These are phyloP conservation scores for Citrus sp. DNA, from an alignment of 345 rosid genomes.

Conservation along the genomic window DNA sequence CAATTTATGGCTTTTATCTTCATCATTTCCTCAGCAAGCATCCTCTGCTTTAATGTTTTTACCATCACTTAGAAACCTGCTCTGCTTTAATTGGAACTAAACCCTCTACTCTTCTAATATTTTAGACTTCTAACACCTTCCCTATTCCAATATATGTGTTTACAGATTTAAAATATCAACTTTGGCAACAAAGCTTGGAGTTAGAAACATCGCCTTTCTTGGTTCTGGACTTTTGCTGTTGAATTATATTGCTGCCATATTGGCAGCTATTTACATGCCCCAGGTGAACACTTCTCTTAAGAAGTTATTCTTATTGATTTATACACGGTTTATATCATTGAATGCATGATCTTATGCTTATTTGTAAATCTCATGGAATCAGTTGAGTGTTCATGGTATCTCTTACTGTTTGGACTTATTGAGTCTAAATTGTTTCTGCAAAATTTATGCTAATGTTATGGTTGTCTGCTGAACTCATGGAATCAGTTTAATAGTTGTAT, in stretches of 20 bases:
- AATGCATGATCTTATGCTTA: background rate
- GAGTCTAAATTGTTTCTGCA: background rate
- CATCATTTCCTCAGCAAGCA: background rate
- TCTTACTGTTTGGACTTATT: background rate
- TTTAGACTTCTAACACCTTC: background rate
- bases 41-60: background rate
- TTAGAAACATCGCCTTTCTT: slow-evolving; percentile 87
- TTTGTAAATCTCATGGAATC: background rate
- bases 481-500: background rate
- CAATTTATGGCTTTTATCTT: slow-evolving; percentile 1
- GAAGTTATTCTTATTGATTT: slow-evolving; percentile 13
- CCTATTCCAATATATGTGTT: background rate
- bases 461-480: background rate
- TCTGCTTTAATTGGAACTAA: background rate
- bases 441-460: background rate
- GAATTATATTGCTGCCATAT: slow-evolving; percentile 70
- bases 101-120: background rate
- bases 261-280: slow-evolving; percentile 83
- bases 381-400: background rate
- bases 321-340: background rate
- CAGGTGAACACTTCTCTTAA: slow-evolving; percentile 49
- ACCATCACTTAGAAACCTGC: background rate
- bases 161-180: slow-evolving; percentile 89
- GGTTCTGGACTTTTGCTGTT: slow-evolving; percentile 83
- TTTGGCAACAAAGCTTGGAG: slow-evolving; percentile 89